Evolutionary conservation across 352 stramenopile genomes (phyloP).

Genomic region (Phytophthora nicotianae): DNA sequence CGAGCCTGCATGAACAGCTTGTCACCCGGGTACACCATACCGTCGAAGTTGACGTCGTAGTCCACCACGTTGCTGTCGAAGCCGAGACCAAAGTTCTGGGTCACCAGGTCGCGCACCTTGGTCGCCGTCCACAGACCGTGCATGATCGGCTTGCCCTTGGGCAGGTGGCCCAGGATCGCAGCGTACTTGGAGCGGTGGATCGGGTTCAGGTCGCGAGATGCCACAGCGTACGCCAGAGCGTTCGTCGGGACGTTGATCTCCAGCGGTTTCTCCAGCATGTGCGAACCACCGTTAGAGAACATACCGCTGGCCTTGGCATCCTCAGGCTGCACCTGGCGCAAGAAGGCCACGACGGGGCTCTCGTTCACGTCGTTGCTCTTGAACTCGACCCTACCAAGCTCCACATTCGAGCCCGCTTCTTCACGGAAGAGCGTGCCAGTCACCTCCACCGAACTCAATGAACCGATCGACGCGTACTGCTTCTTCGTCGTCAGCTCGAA

Average conservation of each 20-base stretch:
- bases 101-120: slow-evolving; percentile 74
- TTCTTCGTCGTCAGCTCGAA: slow-evolving; percentile 65
- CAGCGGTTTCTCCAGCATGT: slow-evolving; percentile 73
- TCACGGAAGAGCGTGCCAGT: slow-evolving; percentile 51
- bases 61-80: slow-evolving; percentile 73
- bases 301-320: slow-evolving; percentile 32
- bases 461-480: slow-evolving; percentile 52
- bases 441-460: slow-evolving; percentile 54
- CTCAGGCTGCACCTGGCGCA: slow-evolving; percentile 42
- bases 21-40: slow-evolving; percentile 89
- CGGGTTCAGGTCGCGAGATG: slow-evolving; percentile 86
- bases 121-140: slow-evolving; percentile 89
- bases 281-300: slow-evolving; percentile 61
- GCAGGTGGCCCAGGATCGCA: slow-evolving; percentile 73
- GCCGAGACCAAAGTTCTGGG: slow-evolving; percentile 50
- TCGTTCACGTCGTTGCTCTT: slow-evolving; percentile 49
- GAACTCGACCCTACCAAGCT: slow-evolving; percentile 41
- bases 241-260: slow-evolving; percentile 68
- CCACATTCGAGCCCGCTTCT: slow-evolving; percentile 40
- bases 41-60: slow-evolving; percentile 85
- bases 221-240: slow-evolving; percentile 74
- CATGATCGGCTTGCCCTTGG: slow-evolving; percentile 82
- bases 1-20: slow-evolving; percentile 80
- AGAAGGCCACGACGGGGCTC: slow-evolving; percentile 53
- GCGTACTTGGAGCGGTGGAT: slow-evolving; percentile 85